Evolutionary conservation across 148 eudicot genomes (phyloP).

Genomic region (Rheum nobile): DNA sequence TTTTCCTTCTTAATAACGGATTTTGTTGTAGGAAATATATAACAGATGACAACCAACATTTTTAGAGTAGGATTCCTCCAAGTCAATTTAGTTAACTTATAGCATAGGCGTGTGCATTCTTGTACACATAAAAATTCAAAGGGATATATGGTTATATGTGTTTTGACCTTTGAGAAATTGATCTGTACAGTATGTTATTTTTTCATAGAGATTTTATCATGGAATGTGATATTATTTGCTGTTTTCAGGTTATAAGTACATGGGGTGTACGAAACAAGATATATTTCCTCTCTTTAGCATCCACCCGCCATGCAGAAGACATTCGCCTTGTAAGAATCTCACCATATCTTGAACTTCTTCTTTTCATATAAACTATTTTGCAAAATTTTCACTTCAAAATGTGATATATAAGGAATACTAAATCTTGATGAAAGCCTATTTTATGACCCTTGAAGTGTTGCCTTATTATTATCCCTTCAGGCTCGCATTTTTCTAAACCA

Average conservation of each 20-base stretch:
- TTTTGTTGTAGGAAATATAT: not conserved
- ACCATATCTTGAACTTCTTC: not conserved
- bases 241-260: slow-evolving; percentile 55
- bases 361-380: not conserved
- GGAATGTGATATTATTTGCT: not conserved
- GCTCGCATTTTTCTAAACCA: slow-evolving; percentile 66
- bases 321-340: slow-evolving; percentile 61
- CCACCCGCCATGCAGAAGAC: slow-evolving; percentile 87
- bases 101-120: not conserved
- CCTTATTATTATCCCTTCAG: slow-evolving; percentile 17
- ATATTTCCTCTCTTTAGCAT: slow-evolving; percentile 78
- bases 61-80: not conserved
- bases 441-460: not conserved
- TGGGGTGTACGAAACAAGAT: slow-evolving; percentile 94
- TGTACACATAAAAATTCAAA: not conserved
- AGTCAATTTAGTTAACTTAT: not conserved
- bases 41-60: not conserved
- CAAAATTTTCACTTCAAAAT: no score
- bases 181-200: no score
- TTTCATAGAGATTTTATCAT: not conserved
- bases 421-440: not conserved
- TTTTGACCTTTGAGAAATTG: not conserved
- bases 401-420: not conserved
- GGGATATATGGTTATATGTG: not conserved
- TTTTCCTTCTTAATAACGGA: not conserved